Base-by-base conservation (phyloP, 169 alveolate genomes). In the Plasmodium coatneyi region DNA sequence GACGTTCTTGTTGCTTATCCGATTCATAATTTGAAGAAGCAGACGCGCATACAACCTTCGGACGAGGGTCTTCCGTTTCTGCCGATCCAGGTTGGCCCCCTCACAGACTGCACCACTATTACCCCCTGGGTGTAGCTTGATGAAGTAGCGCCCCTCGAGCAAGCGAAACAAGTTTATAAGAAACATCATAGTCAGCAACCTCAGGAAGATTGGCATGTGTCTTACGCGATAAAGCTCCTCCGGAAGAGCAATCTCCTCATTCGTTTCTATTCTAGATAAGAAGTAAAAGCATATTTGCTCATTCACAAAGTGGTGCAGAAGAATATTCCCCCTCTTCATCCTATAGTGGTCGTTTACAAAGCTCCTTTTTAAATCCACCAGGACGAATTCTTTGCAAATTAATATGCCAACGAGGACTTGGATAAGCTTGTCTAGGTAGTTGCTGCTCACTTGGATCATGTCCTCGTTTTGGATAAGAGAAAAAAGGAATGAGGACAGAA, bases 401-500 rank as follows among this genome's bases (percentile, higher is more conserved):
- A 95, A 46, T 12, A 94, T 74, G 32, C 80, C 86, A 19, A 94
- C 92, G 9, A 83, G 39, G 16, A 76, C 14, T 22, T 28, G 34
- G 0, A 94, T 41, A 76, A 94, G 60, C 16, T 54, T 36, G 34
- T 89, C 43, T n/a, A 91, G 30, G 43, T 54, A 80, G 6, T 95
- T 84, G 7, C 83, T 71, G 0, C 41, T 92, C 22, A 71, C 19
- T 22, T 92, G 25, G 46, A 81, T 43, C 43, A 71, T 30, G n/a
- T 32, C 92, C 39, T 71, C 80, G 60, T 71, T 16, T 32, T 95
- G 80, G 25, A 95, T 84, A 9, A 92, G 25, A n/a, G 80, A 78
- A 30, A 71, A 89, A 39, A 95, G 30, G 82, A 56, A 95, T 3
- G 93, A 84, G 0, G 93, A 72, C 6, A 84, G 49, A 36, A 84